Evolutionary conservation across 1,139 yeast genomes (phyloP), one percentile per base, ranked within the genome.

Genomic region (Suhomyces ambrosiae): DNA sequence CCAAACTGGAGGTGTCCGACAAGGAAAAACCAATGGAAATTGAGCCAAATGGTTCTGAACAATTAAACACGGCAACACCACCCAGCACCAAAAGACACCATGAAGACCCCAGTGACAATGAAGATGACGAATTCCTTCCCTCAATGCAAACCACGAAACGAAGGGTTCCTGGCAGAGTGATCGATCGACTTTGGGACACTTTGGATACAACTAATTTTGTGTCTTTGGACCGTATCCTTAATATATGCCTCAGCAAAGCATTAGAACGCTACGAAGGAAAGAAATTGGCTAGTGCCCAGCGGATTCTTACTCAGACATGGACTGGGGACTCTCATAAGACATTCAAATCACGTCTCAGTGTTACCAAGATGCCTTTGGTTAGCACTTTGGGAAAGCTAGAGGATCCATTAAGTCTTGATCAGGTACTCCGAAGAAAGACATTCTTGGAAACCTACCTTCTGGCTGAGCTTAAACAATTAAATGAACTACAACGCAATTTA

Each of bases 401-500:
- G 21, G 65, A 63, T 28, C 54, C 66, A 1, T 53, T 71, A 27
- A 61, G 56, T 43, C 56, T 55, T 30, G 75, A 71, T 43, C 57
- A 50, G 16, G 52, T 68, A 14, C 42, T 46, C 7, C 51, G 65
- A 26, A 50, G 65, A 9, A 67, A 63, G 40, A 54, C 56, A 13
- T 55, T 57, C 29, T 47, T 68, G 33, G 74, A 70, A 44, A 65
- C 73, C 1, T 64, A 64, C 44, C 50, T 70, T 11, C 67, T 60
- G 65, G 76, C 76, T 0, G 76, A 70, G 41, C 37, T 62, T 24
- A 63, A 64, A 37, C 76, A 71, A 42, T 49, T 70, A 30, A 49
- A 54, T 16, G 70, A 65, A n/a, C 49, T 71, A 23, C 60, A 66
- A 36, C 43, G 46, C 8, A 55, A 63, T 43, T 53, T 56, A 34